phyloP scores from a whole-genome alignment of 352 stramenopile genomes.

The Phytophthora parvispora region DNA sequence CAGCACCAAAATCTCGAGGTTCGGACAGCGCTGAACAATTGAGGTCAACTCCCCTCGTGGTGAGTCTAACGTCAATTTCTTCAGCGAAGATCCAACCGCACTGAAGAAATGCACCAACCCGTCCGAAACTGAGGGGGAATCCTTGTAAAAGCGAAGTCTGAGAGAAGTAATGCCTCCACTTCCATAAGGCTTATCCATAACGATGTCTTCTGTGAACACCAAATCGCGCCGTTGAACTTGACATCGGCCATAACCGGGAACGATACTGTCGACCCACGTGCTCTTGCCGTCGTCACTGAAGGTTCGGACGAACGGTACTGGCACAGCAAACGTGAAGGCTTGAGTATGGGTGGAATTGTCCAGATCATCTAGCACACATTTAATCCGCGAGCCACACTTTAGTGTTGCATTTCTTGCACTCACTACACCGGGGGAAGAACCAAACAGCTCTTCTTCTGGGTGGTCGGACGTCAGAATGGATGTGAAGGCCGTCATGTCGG shows the following conservation, averaged over 20 bases:
- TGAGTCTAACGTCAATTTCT: not conserved
- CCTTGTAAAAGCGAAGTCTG: not conserved
- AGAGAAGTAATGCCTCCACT: not conserved
- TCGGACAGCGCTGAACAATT: not conserved
- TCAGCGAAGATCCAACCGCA: not conserved
- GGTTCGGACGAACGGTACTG: not conserved
- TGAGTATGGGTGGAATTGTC: not conserved
- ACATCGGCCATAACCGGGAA: not conserved
- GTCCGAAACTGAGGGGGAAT: not conserved
- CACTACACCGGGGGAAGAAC: not conserved
- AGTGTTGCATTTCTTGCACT: not conserved
- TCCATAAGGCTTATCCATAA: not conserved
- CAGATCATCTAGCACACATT: not conserved
- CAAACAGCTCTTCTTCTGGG: constrained; percentile 7
- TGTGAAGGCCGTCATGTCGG: not conserved
- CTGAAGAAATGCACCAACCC: not conserved
- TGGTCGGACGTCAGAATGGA: not conserved
- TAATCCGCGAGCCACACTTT: not conserved
- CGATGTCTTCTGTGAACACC: not conserved
- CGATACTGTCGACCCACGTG: not conserved
- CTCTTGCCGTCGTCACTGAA: no score
- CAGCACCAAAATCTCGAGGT: not conserved
- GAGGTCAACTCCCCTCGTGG: not conserved
- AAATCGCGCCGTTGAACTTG: not conserved
- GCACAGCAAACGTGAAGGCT: not conserved